Evolutionary conservation across 495 filamentous ascomycete genomes (phyloP).

Genomic region (Xylaria bambusicola): DNA sequence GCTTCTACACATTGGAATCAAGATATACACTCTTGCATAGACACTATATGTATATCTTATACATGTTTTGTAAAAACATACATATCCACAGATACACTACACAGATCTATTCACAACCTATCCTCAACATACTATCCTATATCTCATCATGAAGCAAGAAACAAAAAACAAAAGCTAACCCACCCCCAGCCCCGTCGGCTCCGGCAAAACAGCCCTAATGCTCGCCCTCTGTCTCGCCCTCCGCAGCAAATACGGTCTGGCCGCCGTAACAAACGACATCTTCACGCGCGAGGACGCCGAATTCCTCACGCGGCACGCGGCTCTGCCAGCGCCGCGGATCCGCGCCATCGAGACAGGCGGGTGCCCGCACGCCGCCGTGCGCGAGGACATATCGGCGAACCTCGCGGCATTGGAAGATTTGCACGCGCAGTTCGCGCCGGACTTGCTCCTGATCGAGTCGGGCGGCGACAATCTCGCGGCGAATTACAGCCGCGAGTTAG

Average conservation of each 20-base stretch:
- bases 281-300: slow-evolving; percentile 98
- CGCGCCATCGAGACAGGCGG: slow-evolving; percentile 96
- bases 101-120: not conserved
- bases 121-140: not conserved
- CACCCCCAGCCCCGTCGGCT: slow-evolving; percentile 79
- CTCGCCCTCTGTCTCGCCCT: slow-evolving; percentile 81
- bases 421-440: slow-evolving; percentile 73
- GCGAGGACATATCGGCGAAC: slow-evolving; percentile 94
- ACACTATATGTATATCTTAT: not conserved
- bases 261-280: slow-evolving; percentile 98
- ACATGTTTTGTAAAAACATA: not conserved
- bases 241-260: slow-evolving; percentile 76
- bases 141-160: not conserved
- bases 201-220: slow-evolving; percentile 97
- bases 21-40: no score
- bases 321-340: slow-evolving; percentile 81
- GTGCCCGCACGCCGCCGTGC: slow-evolving; percentile 95
- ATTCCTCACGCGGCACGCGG: slow-evolving; percentile 84
- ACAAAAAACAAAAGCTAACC: slow-evolving; percentile 12
- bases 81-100: not conserved
- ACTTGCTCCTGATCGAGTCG: slow-evolving; percentile 85
- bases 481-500: slow-evolving; percentile 91
- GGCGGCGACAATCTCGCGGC: slow-evolving; percentile 96
- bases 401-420: slow-evolving; percentile 87
- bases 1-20: not conserved